Percentiles rank a stretch among this genome's conserved stretches.
phyloP scores from a whole-genome alignment of 2,329 filamentous ascomycete genomes.

The Pestalotiopsis fici region DNA sequence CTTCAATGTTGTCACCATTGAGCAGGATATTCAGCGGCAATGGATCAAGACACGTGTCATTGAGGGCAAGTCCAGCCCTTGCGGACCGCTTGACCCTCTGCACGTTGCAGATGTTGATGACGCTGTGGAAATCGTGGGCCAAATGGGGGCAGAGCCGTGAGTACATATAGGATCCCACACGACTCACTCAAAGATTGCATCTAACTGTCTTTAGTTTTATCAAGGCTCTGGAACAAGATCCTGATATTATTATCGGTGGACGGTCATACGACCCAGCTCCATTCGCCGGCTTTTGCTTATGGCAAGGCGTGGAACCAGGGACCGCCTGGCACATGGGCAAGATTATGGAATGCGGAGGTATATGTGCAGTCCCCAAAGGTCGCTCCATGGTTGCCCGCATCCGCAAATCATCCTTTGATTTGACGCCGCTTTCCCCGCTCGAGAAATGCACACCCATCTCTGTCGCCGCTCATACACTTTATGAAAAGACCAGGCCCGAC shows the following conservation, averaged over 20 bases:
- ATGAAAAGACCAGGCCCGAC: constrained; percentile 45
- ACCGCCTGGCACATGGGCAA: constrained; percentile 41
- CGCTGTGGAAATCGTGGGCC: constrained; percentile 11
- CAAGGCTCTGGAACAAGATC: constrained; percentile 16
- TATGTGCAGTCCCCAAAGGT: constrained; percentile 40
- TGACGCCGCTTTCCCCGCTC: constrained; percentile 31
- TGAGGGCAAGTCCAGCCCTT: constrained; percentile 24
- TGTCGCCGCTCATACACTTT: constrained; percentile 44
- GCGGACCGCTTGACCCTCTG: constrained; percentile 34
- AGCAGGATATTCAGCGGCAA: constrained; percentile 29
- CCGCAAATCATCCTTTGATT: constrained; percentile 35
- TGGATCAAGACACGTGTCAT: constrained; percentile 28
- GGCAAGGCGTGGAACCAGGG: constrained; percentile 18
- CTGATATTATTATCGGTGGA: constrained; percentile 31
- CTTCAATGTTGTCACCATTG: constrained; percentile 33
- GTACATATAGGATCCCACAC: background rate
- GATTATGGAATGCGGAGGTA: constrained; percentile 41
- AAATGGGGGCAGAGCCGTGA: constrained; percentile 13
- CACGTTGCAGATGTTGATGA: constrained; percentile 19
- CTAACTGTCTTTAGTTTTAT: constrained; percentile 17
- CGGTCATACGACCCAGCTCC: constrained; percentile 41
- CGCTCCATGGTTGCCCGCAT: constrained; percentile 32
- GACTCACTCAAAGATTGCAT: background rate
- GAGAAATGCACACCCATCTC: constrained; percentile 36
- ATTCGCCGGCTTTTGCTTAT: constrained; percentile 32